Base-by-base conservation (phyloP, 2,329 filamentous ascomycete species). In the Incumbomyces lentus region DNA sequence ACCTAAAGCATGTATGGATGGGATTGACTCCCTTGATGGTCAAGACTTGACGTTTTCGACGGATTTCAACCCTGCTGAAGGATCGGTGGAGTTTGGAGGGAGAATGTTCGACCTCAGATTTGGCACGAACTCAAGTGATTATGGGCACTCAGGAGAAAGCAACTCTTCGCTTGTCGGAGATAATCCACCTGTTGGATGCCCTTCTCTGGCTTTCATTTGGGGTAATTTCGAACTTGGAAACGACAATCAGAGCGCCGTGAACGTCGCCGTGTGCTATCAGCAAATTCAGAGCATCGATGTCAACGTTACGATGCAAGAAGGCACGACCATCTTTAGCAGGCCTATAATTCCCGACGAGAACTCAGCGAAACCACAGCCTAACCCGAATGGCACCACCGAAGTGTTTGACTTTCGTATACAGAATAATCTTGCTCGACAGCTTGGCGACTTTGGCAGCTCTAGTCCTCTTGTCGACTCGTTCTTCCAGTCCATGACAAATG, bases 371-470 rank as follows among this genome's bases (percentile, higher is more conserved):
- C 18, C 50, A 11, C 46, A 51, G 17, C 40, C 44, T 5, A 57
- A 57, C 47, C 53, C 55, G 2, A 36, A 38, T 42, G 49, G 44
- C 18, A 51, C 33, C 30, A 53, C 42, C 16, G 50, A 51, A 16
- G 48, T 49, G 2, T 57, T 57, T 43, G 51, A 57, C 33, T 55
- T 57, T 34, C 55, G 53, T 26, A 57, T 57, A 32, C 49, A 57
- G 38, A 52, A 53, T 35, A 57, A 56, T 40, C 48, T 57, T 16
- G 52, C 50, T 17, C 49, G 51, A 18, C 49, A 54, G 38, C 47
- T 55, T 44, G 49, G 49, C 12, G 31, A 47, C 36, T 55, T 57
- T 38, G 41, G 35, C 31, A 41, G 35, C 16, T 33, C 32, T 14
- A 49, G 45, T 6, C 33, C 50, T 36, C 52, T 54, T 40, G 46